Evolutionary conservation across 495 filamentous ascomycete species (phyloP), one percentile per base, ranked within the genome.

Genomic region (Penicillium arizonense): DNA sequence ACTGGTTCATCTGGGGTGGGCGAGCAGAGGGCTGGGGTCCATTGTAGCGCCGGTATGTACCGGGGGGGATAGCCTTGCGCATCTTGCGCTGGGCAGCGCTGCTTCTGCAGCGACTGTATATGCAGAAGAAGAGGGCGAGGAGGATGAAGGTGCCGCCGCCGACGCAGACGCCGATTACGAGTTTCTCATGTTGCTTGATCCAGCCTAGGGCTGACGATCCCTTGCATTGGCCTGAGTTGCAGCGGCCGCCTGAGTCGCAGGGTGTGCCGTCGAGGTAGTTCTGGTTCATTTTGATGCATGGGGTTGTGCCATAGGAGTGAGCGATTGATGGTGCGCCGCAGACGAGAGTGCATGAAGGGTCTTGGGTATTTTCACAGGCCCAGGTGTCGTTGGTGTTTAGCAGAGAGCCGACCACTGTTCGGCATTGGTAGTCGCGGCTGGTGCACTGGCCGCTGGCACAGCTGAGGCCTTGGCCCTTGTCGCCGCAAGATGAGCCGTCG

Each of bases 401-500:
- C 45, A 87, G 81, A n/a, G 77, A 81, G 35, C 91, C 94, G 79
- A 97, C 88, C 24, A 96, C 75, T 7, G 84, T 87, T 63, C 87
- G 86, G 76, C 94, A 98, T 69, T 98, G 94, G 58, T 84, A 79
- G 64, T 96, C 84, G 52, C 95, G 86, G 49, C 88, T 94, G 41
- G 94, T 98, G 69, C 94, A 98, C 67, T 96, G 94, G 18, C 94
- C 94, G 42, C 88, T 92, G 48, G 95, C 90, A 65, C 94, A 98
- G 38, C 78, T 72, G n/a, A 96, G 77, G 3, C 81, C 77, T 4
- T 60, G 61, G 26, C 70, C 70, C 34, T 70, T 75, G 50, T 69
- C 70, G 14, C 87, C 88, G 61, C 92, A 95, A 21, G 65, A 71
- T 21, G 73, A 64, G 54, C 94, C 94, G 65, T 97, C 85, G 0